Conservation (phyloP, 495 filamentous ascomycete genomes). For the Penicillium chermesinum region DNA sequence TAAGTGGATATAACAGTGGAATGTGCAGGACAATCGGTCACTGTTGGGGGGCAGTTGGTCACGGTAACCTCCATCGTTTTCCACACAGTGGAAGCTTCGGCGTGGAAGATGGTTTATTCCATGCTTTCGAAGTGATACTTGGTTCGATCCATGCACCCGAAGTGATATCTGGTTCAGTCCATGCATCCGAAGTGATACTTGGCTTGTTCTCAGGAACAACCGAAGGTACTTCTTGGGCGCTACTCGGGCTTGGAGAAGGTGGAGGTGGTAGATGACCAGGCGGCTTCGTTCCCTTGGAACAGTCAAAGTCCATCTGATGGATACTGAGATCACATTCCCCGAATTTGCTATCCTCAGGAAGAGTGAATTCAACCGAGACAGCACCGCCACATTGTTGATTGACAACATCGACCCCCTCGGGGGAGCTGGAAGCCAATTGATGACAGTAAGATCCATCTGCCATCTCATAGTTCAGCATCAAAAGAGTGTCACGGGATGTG, state of each 20-base stretch:
- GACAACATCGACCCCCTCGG: constrained; percentile 58
- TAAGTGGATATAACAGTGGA: constrained; percentile 49
- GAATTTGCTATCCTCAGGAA: constrained; percentile 52
- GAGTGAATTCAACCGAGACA: constrained; percentile 65
- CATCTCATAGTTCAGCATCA: constrained; percentile 82
- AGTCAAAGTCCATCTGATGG: constrained; percentile 75
- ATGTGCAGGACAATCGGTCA: constrained; percentile 53
- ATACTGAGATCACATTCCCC: constrained; percentile 64
- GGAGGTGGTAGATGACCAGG: neutral
- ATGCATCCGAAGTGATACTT: constrained; percentile 54
- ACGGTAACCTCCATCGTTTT: constrained; percentile 51
- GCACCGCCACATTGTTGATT: constrained; percentile 93
- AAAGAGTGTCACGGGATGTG: constrained; percentile 63
- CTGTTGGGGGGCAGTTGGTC: constrained; percentile 49
- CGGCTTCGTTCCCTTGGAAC: constrained; percentile 44
- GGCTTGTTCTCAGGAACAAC: neutral
- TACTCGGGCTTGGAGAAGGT: constrained; percentile 10
- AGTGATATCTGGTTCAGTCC: constrained; percentile 49
- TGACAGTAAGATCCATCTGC: constrained; percentile 72
- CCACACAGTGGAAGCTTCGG: constrained; percentile 38
- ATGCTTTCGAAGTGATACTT: constrained; percentile 42
- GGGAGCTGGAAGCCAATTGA: constrained; percentile 58
- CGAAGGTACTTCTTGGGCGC: neutral
- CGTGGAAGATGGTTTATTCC: neutral
- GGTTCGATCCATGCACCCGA: constrained; percentile 51